phyloP scores from a whole-genome alignment of 306 rosid genomes.

The Cicer pinnatifidum region DNA sequence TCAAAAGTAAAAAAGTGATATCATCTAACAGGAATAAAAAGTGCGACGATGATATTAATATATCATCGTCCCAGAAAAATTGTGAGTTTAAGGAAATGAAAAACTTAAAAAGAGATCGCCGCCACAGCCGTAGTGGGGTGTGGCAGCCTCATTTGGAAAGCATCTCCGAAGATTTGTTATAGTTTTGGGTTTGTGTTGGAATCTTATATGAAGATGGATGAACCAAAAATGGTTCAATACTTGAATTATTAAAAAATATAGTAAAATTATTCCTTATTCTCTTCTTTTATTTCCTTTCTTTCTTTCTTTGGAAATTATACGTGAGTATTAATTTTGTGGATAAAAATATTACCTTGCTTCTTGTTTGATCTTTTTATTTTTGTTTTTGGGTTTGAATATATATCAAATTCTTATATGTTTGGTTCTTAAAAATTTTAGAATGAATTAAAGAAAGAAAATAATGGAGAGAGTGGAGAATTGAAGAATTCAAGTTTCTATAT shows the following conservation, averaged over 20 bases:
- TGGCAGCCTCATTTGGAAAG: conserved; percentile 77
- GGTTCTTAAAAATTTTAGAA: background rate
- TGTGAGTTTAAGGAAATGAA: conserved; percentile 57
- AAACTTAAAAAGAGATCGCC: conserved; percentile 60
- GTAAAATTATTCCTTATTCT: conserved; percentile 22
- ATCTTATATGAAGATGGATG: conserved; percentile 35
- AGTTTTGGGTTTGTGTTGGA: conserved; percentile 41
- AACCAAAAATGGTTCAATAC: conserved; percentile 48
- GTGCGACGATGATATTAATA: background rate
- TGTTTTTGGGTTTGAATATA: conserved; percentile 23
- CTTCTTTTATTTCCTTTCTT: background rate
- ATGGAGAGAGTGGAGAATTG: background rate
- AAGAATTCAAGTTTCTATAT: conserved; percentile 22
- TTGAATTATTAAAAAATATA: conserved; percentile 30
- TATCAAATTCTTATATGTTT: conserved; percentile 35
- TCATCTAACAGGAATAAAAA: conserved; percentile 49
- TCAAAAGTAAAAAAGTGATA: conserved; percentile 31
- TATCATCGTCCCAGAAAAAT: background rate
- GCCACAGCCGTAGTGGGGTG: conserved; percentile 48
- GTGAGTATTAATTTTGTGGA: conserved; percentile 60
- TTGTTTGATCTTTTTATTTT: conserved; percentile 12
- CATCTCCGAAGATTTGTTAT: conserved; percentile 64
- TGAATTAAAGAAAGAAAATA: background rate
- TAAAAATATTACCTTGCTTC: conserved; percentile 40
- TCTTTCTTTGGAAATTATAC: conserved; percentile 15